Conservation (phyloP, 179 eudicot species). For the Spergularia azorica region DNA sequence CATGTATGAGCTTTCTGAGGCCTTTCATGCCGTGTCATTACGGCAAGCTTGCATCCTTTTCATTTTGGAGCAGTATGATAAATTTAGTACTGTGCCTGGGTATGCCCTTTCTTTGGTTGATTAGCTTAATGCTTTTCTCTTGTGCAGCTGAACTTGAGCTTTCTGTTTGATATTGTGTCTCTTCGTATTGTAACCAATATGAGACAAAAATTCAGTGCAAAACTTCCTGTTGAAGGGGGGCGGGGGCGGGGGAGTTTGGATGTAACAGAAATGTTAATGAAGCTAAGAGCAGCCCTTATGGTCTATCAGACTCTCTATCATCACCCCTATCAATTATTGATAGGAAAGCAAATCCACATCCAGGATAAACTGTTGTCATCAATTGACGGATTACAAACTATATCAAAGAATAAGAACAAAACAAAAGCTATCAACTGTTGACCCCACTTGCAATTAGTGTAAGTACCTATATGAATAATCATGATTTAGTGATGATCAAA, state of each 20-base stretch:
- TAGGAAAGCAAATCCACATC: too few species aligned
- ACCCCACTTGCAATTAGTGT: too few species aligned
- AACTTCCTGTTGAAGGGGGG: neutral
- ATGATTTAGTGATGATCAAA: too few species aligned
- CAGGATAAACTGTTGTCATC: too few species aligned
- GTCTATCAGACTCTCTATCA: too few species aligned
- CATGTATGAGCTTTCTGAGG: conserved; percentile 84
- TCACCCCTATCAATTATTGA: too few species aligned
- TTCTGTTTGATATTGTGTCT: neutral
- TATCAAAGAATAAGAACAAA: too few species aligned
- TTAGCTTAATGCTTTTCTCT: conserved; percentile 4
- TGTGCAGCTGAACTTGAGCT: neutral
- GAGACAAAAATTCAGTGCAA: neutral
- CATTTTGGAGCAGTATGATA: conserved; percentile 73
- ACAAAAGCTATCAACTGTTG: too few species aligned
- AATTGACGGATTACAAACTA: too few species aligned
- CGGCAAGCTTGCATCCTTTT: conserved; percentile 69
- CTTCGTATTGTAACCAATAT: neutral
- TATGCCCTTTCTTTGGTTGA: conserved; percentile 33
- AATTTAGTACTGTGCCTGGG: conserved; percentile 58
- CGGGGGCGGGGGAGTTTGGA: neutral
- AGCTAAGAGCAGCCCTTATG: too few species aligned
- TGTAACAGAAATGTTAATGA: too few species aligned
- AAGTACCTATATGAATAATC: too few species aligned
- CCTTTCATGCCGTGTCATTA: conserved; percentile 68